phyloP scores from a whole-genome alignment of 331 rosid species.

The Acacia pycnantha region DNA sequence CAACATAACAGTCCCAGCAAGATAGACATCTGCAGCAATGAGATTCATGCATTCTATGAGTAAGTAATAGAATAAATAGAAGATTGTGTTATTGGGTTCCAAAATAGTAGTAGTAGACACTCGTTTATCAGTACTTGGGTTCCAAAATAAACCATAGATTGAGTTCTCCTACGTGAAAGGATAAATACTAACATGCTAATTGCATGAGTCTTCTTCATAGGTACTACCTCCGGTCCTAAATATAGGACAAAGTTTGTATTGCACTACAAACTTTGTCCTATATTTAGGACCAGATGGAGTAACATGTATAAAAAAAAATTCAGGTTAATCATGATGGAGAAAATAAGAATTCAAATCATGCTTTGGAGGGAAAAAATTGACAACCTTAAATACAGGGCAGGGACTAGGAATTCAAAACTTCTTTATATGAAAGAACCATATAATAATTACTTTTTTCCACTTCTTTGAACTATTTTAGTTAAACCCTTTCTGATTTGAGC shows the following conservation, averaged over 20 bases:
- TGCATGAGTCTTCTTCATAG: background rate
- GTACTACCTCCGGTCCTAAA: no score
- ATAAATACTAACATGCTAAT: background rate
- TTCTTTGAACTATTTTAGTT: background rate
- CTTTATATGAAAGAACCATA: background rate
- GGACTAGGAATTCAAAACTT: background rate
- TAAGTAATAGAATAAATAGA: background rate
- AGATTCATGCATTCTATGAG: conserved; percentile 10
- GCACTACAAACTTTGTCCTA: no score
- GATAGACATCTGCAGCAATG: conserved; percentile 86
- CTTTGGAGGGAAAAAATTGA: background rate
- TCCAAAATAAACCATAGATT: background rate
- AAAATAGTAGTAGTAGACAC: background rate
- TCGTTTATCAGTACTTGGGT: background rate
- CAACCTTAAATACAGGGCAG: background rate
- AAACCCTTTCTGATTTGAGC: conserved; percentile 4
- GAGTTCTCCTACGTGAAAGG: no score
- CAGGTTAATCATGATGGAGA: background rate
- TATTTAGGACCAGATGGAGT: no score
- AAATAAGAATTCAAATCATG: background rate
- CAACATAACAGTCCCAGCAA: conserved; percentile 98
- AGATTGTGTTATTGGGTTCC: background rate
- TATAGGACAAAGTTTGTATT: no score
- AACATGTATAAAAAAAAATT: background rate
- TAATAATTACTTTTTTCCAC: background rate